These are phyloP conservation scores for Coemansia sp. DNA, from an alignment of 192 early-diverging fungal species.

Conservation along the genomic window DNA sequence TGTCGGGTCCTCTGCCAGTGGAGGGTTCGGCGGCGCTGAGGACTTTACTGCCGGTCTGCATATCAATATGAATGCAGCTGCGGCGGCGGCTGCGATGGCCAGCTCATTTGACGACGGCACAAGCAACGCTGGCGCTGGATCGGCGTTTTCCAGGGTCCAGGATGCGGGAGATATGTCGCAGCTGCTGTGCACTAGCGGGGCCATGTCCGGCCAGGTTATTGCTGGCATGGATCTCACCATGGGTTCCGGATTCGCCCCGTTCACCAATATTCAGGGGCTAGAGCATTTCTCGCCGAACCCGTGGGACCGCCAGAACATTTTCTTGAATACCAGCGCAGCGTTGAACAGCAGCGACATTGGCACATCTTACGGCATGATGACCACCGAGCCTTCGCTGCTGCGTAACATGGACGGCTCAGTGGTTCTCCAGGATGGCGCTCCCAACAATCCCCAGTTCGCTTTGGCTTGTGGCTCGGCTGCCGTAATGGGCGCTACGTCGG, in stretches of 20 bases:
- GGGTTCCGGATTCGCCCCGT: constrained; percentile 29
- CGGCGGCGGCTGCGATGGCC: constrained; percentile 22
- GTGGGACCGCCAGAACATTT: constrained; percentile 19
- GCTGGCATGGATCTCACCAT: constrained; percentile 36
- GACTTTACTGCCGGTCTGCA: constrained; percentile 47
- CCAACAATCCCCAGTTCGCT: constrained; percentile 20
- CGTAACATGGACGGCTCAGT: constrained; percentile 7
- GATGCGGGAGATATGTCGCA: constrained; percentile 27
- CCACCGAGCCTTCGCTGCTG: constrained; percentile 24
- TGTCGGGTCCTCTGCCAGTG: constrained; percentile 9
- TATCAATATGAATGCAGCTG: constrained; percentile 46
- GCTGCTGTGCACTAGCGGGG: constrained; percentile 17
- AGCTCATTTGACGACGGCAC: constrained; percentile 26
- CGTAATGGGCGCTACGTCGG: constrained; percentile 9
- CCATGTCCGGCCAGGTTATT: constrained; percentile 1
- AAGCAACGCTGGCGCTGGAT: constrained; percentile 29
- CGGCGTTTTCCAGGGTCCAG: constrained; percentile 44
- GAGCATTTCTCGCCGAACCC: constrained; percentile 32
- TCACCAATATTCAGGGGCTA: constrained; percentile 36
- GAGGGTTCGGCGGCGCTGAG: constrained; percentile 16
- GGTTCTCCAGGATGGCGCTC: constrained; percentile 13
- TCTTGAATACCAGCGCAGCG: constrained; percentile 10
- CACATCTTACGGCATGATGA: constrained; percentile 14
- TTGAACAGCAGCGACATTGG: not conserved
- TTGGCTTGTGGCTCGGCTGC: constrained; percentile 7